Evolutionary conservation across 2,329 filamentous ascomycete genomes (phyloP).

Genomic region (Gnomoniopsis smithogilvyi): DNA sequence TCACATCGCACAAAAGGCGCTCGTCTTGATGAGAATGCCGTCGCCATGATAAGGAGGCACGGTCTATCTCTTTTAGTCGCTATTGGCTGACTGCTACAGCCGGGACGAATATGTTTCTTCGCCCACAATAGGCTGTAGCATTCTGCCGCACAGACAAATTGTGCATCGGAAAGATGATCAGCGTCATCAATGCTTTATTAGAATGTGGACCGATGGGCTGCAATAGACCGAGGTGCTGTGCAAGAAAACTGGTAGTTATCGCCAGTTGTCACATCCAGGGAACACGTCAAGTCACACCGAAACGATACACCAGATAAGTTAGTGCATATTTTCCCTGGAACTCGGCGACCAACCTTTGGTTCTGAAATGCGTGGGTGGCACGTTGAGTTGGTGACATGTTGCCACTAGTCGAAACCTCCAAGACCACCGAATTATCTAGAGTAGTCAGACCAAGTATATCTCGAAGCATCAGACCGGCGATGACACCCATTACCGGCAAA

Average conservation of each 20-base stretch:
- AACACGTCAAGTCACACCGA: not conserved
- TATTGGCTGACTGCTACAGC: too few relatives aligned
- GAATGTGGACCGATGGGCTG: not conserved
- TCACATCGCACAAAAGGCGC: too few relatives aligned
- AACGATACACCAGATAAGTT: conserved; percentile 3
- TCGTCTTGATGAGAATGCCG: too few relatives aligned
- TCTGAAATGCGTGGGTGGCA: too few relatives aligned
- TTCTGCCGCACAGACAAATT: too few relatives aligned
- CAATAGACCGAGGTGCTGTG: not conserved
- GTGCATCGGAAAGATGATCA: not conserved
- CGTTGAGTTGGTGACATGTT: not conserved
- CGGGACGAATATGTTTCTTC: too few relatives aligned
- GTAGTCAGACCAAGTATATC: too few relatives aligned
- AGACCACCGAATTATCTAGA: not conserved
- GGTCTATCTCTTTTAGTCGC: too few relatives aligned
- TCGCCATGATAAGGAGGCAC: too few relatives aligned
- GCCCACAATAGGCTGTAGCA: too few relatives aligned
- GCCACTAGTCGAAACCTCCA: not conserved
- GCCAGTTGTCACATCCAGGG: not conserved
- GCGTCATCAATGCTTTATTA: not conserved
- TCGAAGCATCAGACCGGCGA: not conserved
- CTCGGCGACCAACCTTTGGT: too few relatives aligned
- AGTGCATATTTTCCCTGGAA: not conserved
- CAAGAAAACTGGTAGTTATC: not conserved
- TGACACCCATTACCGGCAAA: not conserved